Conservation (phyloP, 2,329 filamentous ascomycete genomes). For the Grosmannia huntii region DNA sequence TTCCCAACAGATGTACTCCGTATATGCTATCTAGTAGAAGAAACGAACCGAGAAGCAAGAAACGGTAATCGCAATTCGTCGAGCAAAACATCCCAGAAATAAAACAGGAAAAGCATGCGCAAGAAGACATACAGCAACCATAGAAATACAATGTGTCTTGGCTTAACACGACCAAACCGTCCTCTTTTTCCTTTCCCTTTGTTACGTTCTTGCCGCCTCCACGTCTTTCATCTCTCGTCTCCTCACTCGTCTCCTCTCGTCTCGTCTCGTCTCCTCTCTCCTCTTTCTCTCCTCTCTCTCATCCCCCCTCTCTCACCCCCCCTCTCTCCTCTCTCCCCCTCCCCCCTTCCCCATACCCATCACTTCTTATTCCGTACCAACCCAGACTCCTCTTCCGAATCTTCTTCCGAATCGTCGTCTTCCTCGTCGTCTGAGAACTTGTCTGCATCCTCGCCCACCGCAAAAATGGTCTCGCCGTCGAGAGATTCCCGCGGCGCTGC, state of each 20-base stretch:
- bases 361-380: slow-evolving; percentile 35
- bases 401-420: slow-evolving; percentile 40
- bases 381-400: slow-evolving; percentile 42
- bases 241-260: background rate
- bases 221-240: too few species aligned
- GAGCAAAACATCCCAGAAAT: background rate
- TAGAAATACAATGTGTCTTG: background rate
- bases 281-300: slow-evolving; percentile 27
- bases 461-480: slow-evolving; percentile 92
- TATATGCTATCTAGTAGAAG: background rate
- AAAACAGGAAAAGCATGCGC: background rate
- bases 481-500: slow-evolving; percentile 39
- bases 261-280: slow-evolving; percentile 6
- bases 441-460: slow-evolving; percentile 74
- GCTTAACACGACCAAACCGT: too few species aligned
- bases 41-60: background rate
- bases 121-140: background rate
- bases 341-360: slow-evolving; percentile 15
- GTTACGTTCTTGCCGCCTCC: too few species aligned
- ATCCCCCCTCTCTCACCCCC: slow-evolving; percentile 1
- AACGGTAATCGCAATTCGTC: background rate
- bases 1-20: background rate
- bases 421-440: slow-evolving; percentile 75
- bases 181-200: too few species aligned
- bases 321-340: slow-evolving; percentile 25